phyloP scores from a whole-genome alignment of 768 basidiomycete genomes.

The Lepiota venenata region DNA sequence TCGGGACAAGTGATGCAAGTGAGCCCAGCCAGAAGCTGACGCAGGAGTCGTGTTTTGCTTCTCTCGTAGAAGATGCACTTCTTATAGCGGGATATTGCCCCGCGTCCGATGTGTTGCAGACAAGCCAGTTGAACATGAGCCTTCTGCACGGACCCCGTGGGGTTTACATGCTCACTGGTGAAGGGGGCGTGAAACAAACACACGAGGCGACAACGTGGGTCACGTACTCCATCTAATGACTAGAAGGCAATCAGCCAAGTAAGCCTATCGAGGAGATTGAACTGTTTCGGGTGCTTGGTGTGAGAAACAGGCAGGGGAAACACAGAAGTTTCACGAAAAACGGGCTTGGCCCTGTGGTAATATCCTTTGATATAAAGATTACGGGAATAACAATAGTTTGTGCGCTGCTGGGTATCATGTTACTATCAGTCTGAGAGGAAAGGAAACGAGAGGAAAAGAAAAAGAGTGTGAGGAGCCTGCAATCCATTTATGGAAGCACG shows the following conservation, averaged over 20 bases:
- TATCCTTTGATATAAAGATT: too few relatives aligned
- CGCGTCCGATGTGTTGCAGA: not conserved
- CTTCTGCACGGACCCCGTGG: conserved; percentile 3
- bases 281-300: too few relatives aligned
- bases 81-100: not conserved
- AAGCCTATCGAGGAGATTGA: too few relatives aligned
- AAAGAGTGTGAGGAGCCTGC: not conserved
- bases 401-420: too few relatives aligned
- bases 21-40: not conserved
- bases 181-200: not conserved
- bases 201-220: conserved; percentile 4
- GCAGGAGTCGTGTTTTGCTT: not conserved
- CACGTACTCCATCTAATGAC: not conserved
- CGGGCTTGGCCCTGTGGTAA: too few relatives aligned
- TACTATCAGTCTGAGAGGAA: not conserved
- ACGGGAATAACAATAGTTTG: too few relatives aligned
- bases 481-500: not conserved
- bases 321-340: too few relatives aligned
- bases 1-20: not conserved
- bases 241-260: too few relatives aligned
- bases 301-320: too few relatives aligned
- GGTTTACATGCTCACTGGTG: not conserved
- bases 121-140: conserved; percentile 1
- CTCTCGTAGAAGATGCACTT: not conserved
- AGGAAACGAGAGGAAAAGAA: too few relatives aligned